Evolutionary conservation across 2,329 filamentous ascomycete species (phyloP), one percentile per base, ranked within the genome.

Genomic region (Oidium heveae): DNA sequence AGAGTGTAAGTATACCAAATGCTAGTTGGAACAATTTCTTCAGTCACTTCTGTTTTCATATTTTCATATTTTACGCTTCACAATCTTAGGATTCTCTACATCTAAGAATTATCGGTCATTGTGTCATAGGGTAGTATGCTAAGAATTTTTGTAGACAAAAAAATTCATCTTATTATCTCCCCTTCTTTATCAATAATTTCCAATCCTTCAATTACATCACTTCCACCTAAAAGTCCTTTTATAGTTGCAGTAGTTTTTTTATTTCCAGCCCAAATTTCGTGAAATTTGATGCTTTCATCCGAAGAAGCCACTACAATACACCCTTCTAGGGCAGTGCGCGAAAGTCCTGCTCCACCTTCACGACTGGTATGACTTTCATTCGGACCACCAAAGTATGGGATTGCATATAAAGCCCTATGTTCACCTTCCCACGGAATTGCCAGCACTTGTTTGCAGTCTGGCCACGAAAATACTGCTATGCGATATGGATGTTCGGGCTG

Each of bases 381-480:
- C 1, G 77, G 74, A 6, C 77, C 74, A 2, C 79, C 76, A 10
- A 87, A 86, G 66, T 91, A 96, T 0, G 84, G 73, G 51, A 96
- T 80, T n/a, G 86, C 89, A 67, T 82, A 94, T 33, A 98, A 68
- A 10, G 88, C 89, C 39, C 86, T 75, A 65, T 84, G 77, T 57
- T 86, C 80, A 36, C 80, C 77, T 52, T 79, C 80, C 89, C 79
- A 96, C 0, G 87, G 84, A 55, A 96, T 83, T 16, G 83, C 81
- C 12, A 86, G 83, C 1, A 95, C 76, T 64, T 91, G 85, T 59
- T 79, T 77, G 67, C 91, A 96, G 55, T 84, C 82, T 0, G 91
- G 91, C 91, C 91, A 96, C 49, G 83, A 82, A 67, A 95, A 98
- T 9, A 96, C 82, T 1, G 87, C 91, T 59, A 98, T 85, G 20